These are phyloP conservation scores for Candida insectorum DNA, from an alignment of 805 yeast genomes.

Conservation along the genomic window DNA sequence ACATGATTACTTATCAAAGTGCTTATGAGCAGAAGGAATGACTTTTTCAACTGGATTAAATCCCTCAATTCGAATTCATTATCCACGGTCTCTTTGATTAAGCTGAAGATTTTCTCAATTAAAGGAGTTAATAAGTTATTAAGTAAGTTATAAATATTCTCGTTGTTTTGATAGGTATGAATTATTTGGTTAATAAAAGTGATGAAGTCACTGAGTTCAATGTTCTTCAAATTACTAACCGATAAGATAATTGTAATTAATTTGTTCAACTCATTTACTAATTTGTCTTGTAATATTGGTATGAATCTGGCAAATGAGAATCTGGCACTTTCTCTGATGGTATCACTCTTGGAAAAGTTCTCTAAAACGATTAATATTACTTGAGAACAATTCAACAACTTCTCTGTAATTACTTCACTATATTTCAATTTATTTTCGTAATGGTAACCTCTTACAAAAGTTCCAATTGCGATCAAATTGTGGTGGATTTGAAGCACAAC, in stretches of 20 bases:
- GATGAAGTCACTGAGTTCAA: slow-evolving; percentile 76
- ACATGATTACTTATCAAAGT: slow-evolving; percentile 73
- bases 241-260: slow-evolving; percentile 62
- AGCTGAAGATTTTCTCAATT: slow-evolving; percentile 55
- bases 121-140: slow-evolving; percentile 75
- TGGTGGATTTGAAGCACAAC: slow-evolving; percentile 78
- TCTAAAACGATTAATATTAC: slow-evolving; percentile 83
- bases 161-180: slow-evolving; percentile 69
- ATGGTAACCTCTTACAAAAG: slow-evolving; percentile 83
- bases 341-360: slow-evolving; percentile 59
- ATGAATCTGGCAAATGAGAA: slow-evolving; percentile 85
- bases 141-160: slow-evolving; percentile 67
- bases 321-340: slow-evolving; percentile 80
- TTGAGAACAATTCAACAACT: slow-evolving; percentile 66
- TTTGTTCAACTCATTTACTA: slow-evolving; percentile 55
- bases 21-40: slow-evolving; percentile 66
- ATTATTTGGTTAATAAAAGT: slow-evolving; percentile 85
- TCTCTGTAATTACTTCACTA: slow-evolving; percentile 36
- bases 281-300: slow-evolving; percentile 56
- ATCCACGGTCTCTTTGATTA: slow-evolving; percentile 33
- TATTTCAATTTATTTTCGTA: slow-evolving; percentile 30
- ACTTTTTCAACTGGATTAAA: slow-evolving; percentile 60
- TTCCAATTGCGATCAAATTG: slow-evolving; percentile 82
- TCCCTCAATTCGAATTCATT: slow-evolving; percentile 58
- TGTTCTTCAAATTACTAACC: slow-evolving; percentile 50